Base-by-base conservation (phyloP, 192 early-diverging fungal species). In the Gigaspora rosea region DNA sequence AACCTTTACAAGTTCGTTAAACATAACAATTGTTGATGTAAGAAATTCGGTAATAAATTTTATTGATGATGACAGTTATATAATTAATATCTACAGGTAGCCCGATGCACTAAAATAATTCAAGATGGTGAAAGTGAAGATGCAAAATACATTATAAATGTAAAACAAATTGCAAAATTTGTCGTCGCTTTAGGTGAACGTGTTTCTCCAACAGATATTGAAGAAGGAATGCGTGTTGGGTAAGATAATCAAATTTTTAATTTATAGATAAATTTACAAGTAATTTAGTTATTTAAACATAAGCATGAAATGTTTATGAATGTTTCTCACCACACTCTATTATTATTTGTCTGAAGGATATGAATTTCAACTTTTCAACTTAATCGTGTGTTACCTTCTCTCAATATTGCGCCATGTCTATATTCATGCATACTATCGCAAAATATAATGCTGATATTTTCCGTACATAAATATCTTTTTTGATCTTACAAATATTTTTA, bases 91-190 rank as follows among this genome's bases (percentile, higher is more conserved):
- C 3, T 51, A 32, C 82, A 94, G 88, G 96, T 99, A 20, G 98
- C 98, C 4, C 91, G 96, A 36, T 98, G 97, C 88, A 98, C 96
- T 82, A 99, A 99, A 85, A 98, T 99, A 73, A 98, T 99, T 80
- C 92, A 94, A 79, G 94, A 94, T 18, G 91, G 91, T 63, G 94
- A 95, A 59, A 89, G 93, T 41, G 94, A 95, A 80, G 93, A 91
- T 36, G 92, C 97, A 57, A 97, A 97, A 87, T 99, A 99, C 80
- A 89, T 99, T 61, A 99, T 99, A 75, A 97, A 96, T 84, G 94
- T 99, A 61, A 98, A 98, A 86, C 95, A 98, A 85, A 95, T 98
- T 84, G 98, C 96, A 68, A 99, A 99, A 82, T 99, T 97, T 86
- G 98, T 99, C 11, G 98, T 99, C 41, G 96, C 94, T 9, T 85